A percentile compares a stretch with the other conserved stretches of the same genome.
phyloP scores from a whole-genome alignment of 192 early-diverging fungal species.

The Physocladia obscura region DNA sequence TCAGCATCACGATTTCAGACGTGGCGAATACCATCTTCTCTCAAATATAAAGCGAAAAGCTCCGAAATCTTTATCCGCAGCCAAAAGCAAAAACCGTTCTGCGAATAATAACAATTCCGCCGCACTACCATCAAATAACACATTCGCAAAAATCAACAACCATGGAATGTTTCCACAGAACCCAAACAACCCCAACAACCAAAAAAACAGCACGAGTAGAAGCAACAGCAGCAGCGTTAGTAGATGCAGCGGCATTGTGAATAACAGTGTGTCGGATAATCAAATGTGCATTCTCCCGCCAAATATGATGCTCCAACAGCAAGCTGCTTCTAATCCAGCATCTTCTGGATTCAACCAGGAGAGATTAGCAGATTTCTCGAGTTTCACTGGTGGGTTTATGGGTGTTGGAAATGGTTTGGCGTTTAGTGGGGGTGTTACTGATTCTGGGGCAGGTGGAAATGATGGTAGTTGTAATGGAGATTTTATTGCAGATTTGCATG shows the following conservation, averaged over 20 bases:
- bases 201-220: neutral
- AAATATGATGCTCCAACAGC: too few species aligned
- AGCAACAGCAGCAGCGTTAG: neutral
- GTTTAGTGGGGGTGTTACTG: constrained; percentile 9
- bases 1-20: constrained; percentile 39
- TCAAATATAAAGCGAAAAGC: constrained; percentile 43
- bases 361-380: too few species aligned
- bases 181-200: neutral
- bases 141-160: too few species aligned
- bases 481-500: neutral
- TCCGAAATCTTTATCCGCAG: constrained; percentile 16
- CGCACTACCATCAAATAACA: too few species aligned
- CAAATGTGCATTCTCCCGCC: too few species aligned
- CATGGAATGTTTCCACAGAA: neutral
- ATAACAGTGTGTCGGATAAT: too few species aligned
- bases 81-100: neutral
- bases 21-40: constrained; percentile 34
- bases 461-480: neutral
- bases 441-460: neutral
- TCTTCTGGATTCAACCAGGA: too few species aligned
- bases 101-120: neutral
- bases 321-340: too few species aligned
- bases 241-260: too few species aligned
- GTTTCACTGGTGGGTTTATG: too few species aligned
- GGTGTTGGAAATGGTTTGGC: neutral